phyloP scores from a whole-genome alignment of 805 yeast genomes.

The Metschnikowia gelsemii region DNA sequence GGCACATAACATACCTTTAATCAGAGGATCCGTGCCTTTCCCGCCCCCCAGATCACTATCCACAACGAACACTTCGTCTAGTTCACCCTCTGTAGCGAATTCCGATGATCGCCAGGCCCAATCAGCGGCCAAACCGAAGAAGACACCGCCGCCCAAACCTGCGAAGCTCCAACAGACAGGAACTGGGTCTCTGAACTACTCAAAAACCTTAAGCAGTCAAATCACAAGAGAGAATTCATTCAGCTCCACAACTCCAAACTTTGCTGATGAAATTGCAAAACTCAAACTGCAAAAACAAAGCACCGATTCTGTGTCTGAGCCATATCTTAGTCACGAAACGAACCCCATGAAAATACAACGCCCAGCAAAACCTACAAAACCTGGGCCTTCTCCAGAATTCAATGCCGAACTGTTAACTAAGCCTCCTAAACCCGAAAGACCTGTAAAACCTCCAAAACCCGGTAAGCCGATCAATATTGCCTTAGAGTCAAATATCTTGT shows the following conservation, averaged over 20 bases:
- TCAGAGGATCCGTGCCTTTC: slow-evolving; percentile 7
- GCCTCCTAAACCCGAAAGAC: slow-evolving; percentile 12
- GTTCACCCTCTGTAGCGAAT: neutral
- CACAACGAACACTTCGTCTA: slow-evolving; percentile 4
- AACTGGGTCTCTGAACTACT: neutral
- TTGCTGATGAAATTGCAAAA: slow-evolving; percentile 30
- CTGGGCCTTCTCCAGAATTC: neutral
- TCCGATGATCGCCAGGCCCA: too few species aligned
- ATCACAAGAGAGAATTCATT: neutral
- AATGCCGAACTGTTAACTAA: neutral
- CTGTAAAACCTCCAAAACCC: slow-evolving; percentile 21
- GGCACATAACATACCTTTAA: too few species aligned
- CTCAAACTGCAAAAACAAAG: slow-evolving; percentile 3
- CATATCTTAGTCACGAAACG: neutral
- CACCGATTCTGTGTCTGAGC: neutral
- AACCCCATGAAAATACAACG: slow-evolving; percentile 3
- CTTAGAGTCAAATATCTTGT: neutral
- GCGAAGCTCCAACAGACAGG: slow-evolving; percentile 21
- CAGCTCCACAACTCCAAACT: slow-evolving; percentile 21
- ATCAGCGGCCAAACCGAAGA: slow-evolving; percentile 20
- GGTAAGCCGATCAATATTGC: slow-evolving; percentile 11
- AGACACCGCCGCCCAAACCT: slow-evolving; percentile 46
- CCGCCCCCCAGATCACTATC: slow-evolving; percentile 11
- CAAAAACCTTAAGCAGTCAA: neutral
- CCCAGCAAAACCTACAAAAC: slow-evolving; percentile 4